These are phyloP conservation scores for Sclerospora graminicola DNA, from an alignment of 352 stramenopile genomes.

Conservation along the genomic window DNA sequence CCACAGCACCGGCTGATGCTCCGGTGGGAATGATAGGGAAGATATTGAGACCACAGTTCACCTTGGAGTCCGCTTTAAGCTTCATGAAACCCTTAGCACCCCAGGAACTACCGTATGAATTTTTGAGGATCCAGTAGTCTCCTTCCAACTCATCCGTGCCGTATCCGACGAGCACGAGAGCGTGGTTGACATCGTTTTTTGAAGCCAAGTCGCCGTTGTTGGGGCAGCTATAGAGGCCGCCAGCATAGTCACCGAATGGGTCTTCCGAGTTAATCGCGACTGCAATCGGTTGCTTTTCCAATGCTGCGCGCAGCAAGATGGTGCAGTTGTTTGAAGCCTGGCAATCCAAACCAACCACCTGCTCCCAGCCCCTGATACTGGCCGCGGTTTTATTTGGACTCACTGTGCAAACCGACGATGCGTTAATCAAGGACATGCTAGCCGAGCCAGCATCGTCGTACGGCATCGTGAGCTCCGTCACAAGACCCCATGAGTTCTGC, in stretches of 20 bases:
- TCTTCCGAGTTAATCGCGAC: conserved; percentile 70
- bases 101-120: conserved; percentile 68
- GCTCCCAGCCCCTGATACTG: conserved; percentile 60
- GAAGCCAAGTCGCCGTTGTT: conserved; percentile 50
- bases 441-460: conserved; percentile 38
- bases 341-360: conserved; percentile 55
- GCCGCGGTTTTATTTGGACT: conserved; percentile 43
- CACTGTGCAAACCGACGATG: conserved; percentile 23
- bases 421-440: conserved; percentile 15
- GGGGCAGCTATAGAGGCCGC: conserved; percentile 59
- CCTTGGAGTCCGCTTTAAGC: conserved; percentile 50
- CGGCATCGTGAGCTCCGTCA: conserved; percentile 62
- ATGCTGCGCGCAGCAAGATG: conserved; percentile 36
- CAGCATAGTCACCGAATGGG: conserved; percentile 58
- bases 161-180: conserved; percentile 66
- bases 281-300: conserved; percentile 57
- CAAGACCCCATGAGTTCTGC: conserved; percentile 43
- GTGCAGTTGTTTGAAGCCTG: conserved; percentile 34
- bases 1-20: conserved; percentile 35
- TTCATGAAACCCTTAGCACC: conserved; percentile 53
- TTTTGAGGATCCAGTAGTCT: conserved; percentile 82
- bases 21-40: conserved; percentile 63
- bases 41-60: conserved; percentile 73
- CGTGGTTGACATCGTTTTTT: conserved; percentile 67
- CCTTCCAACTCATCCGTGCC: conserved; percentile 39